Evolutionary conservation across 2,329 filamentous ascomycete species (phyloP).

Genomic region (Colletotrichum australisinense): DNA sequence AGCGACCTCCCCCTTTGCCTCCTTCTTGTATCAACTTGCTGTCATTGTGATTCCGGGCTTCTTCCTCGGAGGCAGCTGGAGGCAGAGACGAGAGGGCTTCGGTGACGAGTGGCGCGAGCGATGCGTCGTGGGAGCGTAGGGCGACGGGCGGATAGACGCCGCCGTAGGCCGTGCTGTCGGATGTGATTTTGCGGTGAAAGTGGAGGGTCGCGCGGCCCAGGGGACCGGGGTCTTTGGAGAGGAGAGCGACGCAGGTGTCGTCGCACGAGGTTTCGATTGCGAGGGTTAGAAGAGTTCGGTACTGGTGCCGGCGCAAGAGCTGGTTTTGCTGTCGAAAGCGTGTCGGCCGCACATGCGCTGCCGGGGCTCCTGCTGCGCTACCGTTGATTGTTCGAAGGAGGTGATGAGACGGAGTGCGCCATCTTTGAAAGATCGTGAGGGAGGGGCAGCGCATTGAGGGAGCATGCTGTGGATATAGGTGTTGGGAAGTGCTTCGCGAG

Average conservation of each 20-base stretch:
- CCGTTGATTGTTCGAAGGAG: background rate
- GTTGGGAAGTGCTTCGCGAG: background rate
- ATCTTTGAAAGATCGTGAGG: background rate
- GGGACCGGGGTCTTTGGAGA: conserved; percentile 64
- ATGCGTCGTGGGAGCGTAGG: conserved; percentile 78
- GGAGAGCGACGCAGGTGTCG: conserved; percentile 89
- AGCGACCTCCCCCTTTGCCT: background rate
- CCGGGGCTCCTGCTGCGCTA: background rate
- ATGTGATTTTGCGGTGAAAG: conserved; percentile 85
- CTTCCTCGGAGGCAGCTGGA: conserved; percentile 30
- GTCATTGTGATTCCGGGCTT: background rate
- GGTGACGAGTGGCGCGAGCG: conserved; percentile 75
- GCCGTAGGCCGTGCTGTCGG: conserved; percentile 78
- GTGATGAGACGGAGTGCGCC: background rate
- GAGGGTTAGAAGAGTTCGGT: conserved; percentile 63
- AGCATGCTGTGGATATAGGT: background rate
- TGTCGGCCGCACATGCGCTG: background rate
- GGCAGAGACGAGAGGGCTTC: conserved; percentile 70
- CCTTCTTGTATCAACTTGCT: background rate
- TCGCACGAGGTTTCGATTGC: conserved; percentile 91
- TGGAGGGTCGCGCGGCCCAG: conserved; percentile 66
- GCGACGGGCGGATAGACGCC: conserved; percentile 86
- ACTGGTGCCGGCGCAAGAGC: background rate
- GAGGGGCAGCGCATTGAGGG: conserved; percentile 8
- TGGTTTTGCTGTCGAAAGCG: background rate